Evolutionary conservation across 2,329 filamentous ascomycete genomes (phyloP).

Genomic region (Alternaria novae-zelandiae): DNA sequence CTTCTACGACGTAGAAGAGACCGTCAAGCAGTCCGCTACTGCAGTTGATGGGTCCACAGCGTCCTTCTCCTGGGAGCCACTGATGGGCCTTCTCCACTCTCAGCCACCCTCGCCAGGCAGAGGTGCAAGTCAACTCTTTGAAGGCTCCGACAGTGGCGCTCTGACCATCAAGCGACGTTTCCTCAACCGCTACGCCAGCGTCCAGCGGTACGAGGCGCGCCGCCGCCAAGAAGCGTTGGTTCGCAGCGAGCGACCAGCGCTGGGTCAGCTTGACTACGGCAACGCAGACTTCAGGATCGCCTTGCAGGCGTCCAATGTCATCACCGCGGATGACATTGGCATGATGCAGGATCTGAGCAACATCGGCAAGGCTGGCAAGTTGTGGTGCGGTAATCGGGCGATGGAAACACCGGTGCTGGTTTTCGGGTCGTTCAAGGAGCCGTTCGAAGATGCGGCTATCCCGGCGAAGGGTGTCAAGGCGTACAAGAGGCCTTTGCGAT

Average conservation of each 20-base stretch:
- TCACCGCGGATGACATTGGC: constrained; percentile 13
- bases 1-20: constrained; percentile 3
- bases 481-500: constrained; percentile 1
- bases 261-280: constrained; percentile 20
- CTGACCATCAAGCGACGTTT: constrained; percentile 11
- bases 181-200: constrained; percentile 14
- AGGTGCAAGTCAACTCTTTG: neutral
- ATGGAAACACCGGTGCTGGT: neutral
- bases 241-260: neutral
- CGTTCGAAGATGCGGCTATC: neutral
- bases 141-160: neutral
- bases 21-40: constrained; percentile 1
- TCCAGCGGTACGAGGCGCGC: constrained; percentile 15
- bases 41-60: neutral
- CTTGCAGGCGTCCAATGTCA: constrained; percentile 3
- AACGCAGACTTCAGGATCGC: constrained; percentile 15
- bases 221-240: constrained; percentile 4
- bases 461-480: constrained; percentile 1
- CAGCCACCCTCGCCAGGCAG: neutral
- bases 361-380: neutral
- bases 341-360: constrained; percentile 4
- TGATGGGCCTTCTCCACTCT: neutral
- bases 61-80: neutral
- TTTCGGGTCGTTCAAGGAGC: constrained; percentile 14
- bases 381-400: neutral